A percentile compares a stretch with the other conserved stretches of the same genome.
Evolutionary conservation across 305 asterid genomes (phyloP).

Genomic region (Ilex paraguariensis): DNA sequence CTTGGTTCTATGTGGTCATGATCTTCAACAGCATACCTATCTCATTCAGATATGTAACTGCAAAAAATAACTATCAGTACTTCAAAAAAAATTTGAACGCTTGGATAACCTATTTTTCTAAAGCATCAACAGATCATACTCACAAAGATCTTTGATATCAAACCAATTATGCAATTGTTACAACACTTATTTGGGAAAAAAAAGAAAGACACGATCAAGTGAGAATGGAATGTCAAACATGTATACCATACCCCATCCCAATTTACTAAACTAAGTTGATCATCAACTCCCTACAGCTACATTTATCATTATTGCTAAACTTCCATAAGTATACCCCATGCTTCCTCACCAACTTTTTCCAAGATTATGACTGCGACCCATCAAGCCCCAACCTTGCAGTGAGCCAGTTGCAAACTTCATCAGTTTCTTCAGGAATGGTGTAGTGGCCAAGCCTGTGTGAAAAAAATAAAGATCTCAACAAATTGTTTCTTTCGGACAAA

Average conservation of each 20-base stretch:
- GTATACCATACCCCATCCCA: constrained; percentile 7
- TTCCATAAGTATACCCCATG: constrained; percentile 4
- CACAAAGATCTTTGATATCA: too few species aligned
- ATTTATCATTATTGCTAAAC: constrained; percentile 2
- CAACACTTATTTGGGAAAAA: too few species aligned
- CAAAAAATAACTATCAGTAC: too few species aligned
- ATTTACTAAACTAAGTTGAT: constrained; percentile 3
- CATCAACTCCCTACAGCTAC: constrained; percentile 4
- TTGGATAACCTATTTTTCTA: too few species aligned
- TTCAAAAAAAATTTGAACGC: too few species aligned
- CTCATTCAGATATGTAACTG: too few species aligned
- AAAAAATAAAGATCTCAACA: neutral
- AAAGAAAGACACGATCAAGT: too few species aligned
- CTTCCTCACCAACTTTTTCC: neutral
- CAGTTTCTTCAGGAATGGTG: constrained; percentile 52
- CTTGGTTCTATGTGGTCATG: too few species aligned
- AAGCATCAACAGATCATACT: too few species aligned
- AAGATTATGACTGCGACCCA: constrained; percentile 15
- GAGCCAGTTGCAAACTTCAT: constrained; percentile 58
- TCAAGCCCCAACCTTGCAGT: constrained; percentile 39
- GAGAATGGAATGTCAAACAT: too few species aligned
- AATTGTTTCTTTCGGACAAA: neutral
- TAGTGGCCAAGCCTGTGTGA: constrained; percentile 61
- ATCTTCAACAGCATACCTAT: too few species aligned
- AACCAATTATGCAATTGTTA: too few species aligned